phyloP scores from a whole-genome alignment of 805 yeast genomes.

The Wickerhamiella occidentalis region DNA sequence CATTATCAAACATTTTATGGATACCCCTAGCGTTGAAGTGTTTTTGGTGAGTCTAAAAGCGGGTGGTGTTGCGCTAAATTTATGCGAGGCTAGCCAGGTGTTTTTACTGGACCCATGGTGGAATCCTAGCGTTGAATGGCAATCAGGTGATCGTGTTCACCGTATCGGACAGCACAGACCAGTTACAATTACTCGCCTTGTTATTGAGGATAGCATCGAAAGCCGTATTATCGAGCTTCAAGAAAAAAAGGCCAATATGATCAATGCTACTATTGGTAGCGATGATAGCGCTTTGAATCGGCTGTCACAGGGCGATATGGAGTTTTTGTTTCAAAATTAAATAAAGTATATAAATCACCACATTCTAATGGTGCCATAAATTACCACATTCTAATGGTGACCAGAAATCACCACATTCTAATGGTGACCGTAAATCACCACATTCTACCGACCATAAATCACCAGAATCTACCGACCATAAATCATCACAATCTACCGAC shows the following conservation, averaged over 20 bases:
- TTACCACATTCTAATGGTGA: background rate
- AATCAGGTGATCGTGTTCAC: conserved; percentile 94
- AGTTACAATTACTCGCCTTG: conserved; percentile 78
- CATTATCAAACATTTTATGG: conserved; percentile 85
- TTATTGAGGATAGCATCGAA: conserved; percentile 94
- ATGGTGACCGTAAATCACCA: conserved; percentile 3
- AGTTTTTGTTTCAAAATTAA: conserved; percentile 82
- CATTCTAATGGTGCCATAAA: too few relatives aligned
- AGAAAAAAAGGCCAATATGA: conserved; percentile 97
- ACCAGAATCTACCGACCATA: too few relatives aligned
- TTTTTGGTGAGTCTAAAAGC: conserved; percentile 92
- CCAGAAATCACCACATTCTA: conserved; percentile 4
- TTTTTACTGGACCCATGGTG: conserved; percentile 98
- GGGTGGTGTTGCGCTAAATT: conserved; percentile 94
- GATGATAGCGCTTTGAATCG: conserved; percentile 85
- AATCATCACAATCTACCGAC: too few relatives aligned
- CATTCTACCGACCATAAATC: too few relatives aligned
- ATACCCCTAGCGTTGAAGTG: conserved; percentile 81
- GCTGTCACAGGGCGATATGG: conserved; percentile 87
- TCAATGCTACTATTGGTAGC: conserved; percentile 86
- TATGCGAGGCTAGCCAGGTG: conserved; percentile 95
- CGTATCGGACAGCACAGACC: conserved; percentile 95
- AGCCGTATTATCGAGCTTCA: conserved; percentile 90
- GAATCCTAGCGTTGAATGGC: conserved; percentile 99
- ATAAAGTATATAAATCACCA: too few relatives aligned